These are phyloP conservation scores for Furcasterigmium furcatum DNA, from an alignment of 2,329 filamentous ascomycete species.

Conservation along the genomic window DNA sequence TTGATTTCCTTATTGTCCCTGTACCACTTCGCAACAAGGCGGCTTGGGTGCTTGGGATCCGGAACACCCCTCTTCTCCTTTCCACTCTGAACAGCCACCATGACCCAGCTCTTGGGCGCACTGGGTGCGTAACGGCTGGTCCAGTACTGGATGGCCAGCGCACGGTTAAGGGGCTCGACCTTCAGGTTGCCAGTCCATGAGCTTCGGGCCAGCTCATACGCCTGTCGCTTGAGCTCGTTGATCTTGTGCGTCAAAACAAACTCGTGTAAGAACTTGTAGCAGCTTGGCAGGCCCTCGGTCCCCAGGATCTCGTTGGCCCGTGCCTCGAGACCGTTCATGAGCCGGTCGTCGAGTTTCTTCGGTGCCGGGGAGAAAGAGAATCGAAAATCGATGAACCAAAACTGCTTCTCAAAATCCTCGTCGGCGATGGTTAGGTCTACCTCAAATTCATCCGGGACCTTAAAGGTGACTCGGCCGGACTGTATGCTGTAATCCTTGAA, in stretches of 20 bases:
- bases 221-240: slow-evolving; percentile 75
- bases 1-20: slow-evolving; percentile 74
- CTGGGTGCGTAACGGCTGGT: slow-evolving; percentile 51
- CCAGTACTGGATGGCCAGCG: slow-evolving; percentile 92
- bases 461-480: slow-evolving; percentile 88
- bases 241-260: slow-evolving; percentile 90
- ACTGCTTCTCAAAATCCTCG: slow-evolving; percentile 78
- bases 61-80: slow-evolving; percentile 32
- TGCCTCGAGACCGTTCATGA: slow-evolving; percentile 65
- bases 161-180: slow-evolving; percentile 76
- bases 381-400: slow-evolving; percentile 91
- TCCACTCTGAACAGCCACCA: slow-evolving; percentile 76
- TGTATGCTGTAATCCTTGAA: slow-evolving; percentile 76
- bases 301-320: slow-evolving; percentile 70
- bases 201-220: slow-evolving; percentile 61
- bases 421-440: slow-evolving; percentile 88
- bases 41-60: slow-evolving; percentile 45
- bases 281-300: slow-evolving; percentile 70
- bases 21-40: slow-evolving; percentile 74
- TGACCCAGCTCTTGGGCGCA: slow-evolving; percentile 82
- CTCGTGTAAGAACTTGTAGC: slow-evolving; percentile 85
- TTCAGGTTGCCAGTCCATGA: slow-evolving; percentile 77
- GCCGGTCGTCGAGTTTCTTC: slow-evolving; percentile 53
- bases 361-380: slow-evolving; percentile 75
- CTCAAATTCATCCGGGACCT: slow-evolving; percentile 81